Percentiles rank a stretch among this genome's conserved stretches.
Conservation (phyloP, 1,284 basidiomycete genomes). For the Fomes fomentarius region DNA sequence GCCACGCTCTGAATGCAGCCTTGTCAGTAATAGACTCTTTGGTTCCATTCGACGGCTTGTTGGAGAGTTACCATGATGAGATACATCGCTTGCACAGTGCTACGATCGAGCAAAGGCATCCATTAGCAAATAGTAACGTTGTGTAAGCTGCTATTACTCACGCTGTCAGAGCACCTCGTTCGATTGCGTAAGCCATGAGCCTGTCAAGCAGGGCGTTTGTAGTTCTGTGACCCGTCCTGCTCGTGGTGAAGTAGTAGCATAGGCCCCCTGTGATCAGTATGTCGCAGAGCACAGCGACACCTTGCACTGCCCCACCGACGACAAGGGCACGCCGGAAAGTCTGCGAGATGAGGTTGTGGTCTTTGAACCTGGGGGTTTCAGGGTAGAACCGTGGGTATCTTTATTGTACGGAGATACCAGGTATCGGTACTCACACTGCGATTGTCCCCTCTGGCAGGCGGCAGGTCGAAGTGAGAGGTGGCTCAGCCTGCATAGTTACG, state of each 20-base stretch:
- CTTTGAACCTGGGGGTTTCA: neutral
- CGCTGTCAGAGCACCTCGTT: conserved; percentile 3
- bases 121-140: neutral
- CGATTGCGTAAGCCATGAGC: conserved; percentile 2
- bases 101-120: neutral
- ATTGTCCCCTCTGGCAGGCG: neutral
- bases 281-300: conserved; percentile 1
- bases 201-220: neutral
- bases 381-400: neutral
- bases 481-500: neutral
- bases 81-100: neutral
- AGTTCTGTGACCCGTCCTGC: neutral
- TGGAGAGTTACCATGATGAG: conserved; percentile 3
- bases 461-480: neutral
- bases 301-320: neutral
- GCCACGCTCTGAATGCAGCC: neutral
- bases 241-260: neutral
- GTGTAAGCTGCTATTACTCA: neutral
- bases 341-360: neutral
- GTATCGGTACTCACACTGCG: neutral
- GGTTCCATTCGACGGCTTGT: no score
- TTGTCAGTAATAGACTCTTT: neutral
- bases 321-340: neutral
- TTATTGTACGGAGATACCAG: neutral
- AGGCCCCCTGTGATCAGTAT: conserved; percentile 5